Evolutionary conservation across 2,329 filamentous ascomycete species (phyloP).

Genomic region (Fusarium annulatum): DNA sequence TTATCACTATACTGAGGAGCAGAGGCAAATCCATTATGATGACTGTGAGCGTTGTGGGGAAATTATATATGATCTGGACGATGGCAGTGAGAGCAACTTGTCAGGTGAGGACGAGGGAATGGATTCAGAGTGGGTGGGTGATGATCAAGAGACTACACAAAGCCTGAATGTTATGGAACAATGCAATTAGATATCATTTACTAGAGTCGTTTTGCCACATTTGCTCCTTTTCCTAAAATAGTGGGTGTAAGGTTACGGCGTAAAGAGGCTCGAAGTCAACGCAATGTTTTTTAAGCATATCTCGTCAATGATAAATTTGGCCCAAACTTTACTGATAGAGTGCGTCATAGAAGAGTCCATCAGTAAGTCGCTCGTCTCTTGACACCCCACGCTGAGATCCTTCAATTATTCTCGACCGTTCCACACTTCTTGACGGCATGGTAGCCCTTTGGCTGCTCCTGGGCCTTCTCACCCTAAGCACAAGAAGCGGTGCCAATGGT

Average conservation of each 20-base stretch:
- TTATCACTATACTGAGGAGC: neutral
- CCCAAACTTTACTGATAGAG: neutral
- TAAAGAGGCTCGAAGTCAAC: neutral
- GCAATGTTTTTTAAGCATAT: neutral
- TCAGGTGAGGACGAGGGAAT: neutral
- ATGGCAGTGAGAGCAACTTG: no score
- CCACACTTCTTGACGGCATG: neutral
- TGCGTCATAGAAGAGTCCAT: no score
- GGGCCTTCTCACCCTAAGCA: neutral
- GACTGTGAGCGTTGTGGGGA: no score
- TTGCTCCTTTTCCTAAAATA: accelerated
- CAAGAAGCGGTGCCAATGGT: neutral
- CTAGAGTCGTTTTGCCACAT: accelerated
- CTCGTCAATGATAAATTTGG: accelerated
- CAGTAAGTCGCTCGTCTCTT: neutral
- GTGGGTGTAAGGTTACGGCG: neutral
- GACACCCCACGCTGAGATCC: accelerated
- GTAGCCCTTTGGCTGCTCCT: accelerated
- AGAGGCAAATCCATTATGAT: neutral
- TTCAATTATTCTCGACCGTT: accelerated
- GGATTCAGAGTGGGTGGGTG: neutral
- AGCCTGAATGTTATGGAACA: no score
- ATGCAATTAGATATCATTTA: neutral
- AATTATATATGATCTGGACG: no score
- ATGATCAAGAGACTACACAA: accelerated